A percentile compares a stretch with the other conserved stretches of the same genome.
Evolutionary conservation across 306 rosid species (phyloP).

Genomic region (Sicyos edulis): DNA sequence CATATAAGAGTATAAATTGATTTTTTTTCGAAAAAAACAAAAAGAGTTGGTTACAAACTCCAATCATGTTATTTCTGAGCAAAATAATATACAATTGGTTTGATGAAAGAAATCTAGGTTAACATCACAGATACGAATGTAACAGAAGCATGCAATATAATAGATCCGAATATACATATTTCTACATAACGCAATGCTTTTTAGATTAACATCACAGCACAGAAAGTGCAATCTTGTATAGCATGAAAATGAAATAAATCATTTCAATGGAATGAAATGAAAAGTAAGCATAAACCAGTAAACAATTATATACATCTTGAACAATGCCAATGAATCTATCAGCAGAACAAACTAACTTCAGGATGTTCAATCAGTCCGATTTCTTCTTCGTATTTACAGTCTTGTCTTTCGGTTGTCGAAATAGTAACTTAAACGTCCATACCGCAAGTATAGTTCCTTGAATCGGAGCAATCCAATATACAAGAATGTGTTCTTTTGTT

Average conservation of each 20-base stretch:
- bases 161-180: too few species aligned
- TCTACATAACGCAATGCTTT: too few species aligned
- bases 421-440: conserved; percentile 58
- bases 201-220: too few species aligned
- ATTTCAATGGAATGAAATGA: not conserved
- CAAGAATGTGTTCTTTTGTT: conserved; percentile 77
- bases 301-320: conserved; percentile 6
- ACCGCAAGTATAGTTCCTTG: conserved; percentile 73
- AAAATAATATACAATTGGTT: too few species aligned
- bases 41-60: too few species aligned
- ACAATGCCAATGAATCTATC: not conserved
- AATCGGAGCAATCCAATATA: conserved; percentile 93
- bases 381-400: conserved; percentile 44
- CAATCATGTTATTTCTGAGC: too few species aligned
- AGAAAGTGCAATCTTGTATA: too few species aligned
- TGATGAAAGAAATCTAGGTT: too few species aligned
- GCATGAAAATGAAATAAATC: conserved; percentile 7
- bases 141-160: too few species aligned
- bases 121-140: too few species aligned
- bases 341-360: not conserved
- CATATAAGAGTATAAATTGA: too few species aligned
- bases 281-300: not conserved
- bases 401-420: conserved; percentile 37
- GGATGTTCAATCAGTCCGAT: conserved; percentile 43
- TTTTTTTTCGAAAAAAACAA: too few species aligned